Evolutionary conservation across 768 basidiomycete species (phyloP).

Genomic region (Russula sp.): DNA sequence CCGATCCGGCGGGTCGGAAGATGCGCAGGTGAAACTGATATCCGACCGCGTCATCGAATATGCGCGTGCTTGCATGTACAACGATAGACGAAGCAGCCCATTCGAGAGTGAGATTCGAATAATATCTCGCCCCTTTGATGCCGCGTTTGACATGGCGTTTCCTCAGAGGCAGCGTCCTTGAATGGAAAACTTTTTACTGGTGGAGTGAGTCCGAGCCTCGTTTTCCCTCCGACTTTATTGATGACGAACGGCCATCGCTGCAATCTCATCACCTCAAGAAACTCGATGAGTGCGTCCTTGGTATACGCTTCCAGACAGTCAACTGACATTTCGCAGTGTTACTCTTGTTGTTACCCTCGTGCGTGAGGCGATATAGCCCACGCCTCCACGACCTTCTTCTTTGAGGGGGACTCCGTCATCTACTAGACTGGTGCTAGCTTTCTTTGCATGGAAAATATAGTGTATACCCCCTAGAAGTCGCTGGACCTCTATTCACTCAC

Average conservation of each 20-base stretch:
- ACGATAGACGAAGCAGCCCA: conserved; percentile 58
- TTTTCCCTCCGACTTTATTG: conserved; percentile 6
- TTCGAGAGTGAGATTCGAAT: conserved; percentile 54
- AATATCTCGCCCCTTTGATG: neutral
- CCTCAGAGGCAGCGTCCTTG: conserved; percentile 54
- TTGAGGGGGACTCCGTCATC: neutral
- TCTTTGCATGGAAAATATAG: conserved; percentile 3
- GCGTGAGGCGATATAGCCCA: conserved; percentile 47
- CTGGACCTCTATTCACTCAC: conserved; percentile 1
- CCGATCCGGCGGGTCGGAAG: conserved; percentile 38
- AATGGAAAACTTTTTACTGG: conserved; percentile 62
- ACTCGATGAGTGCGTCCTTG: conserved; percentile 63
- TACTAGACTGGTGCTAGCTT: conserved; percentile 6
- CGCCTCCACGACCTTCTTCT: neutral
- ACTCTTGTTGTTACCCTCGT: conserved; percentile 66
- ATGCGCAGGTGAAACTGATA: conserved; percentile 58
- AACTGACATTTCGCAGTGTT: conserved; percentile 40
- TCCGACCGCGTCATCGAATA: conserved; percentile 70
- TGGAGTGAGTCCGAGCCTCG: conserved; percentile 50
- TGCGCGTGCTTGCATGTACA: conserved; percentile 63
- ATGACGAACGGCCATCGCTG: neutral
- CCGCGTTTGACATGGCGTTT: neutral
- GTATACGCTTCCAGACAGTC: conserved; percentile 3
- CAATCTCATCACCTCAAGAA: conserved; percentile 42
- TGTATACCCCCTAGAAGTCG: conserved; percentile 11